phyloP scores from a whole-genome alignment of 1,139 yeast genomes.

The Yamadazyma spencermartinsiae region DNA sequence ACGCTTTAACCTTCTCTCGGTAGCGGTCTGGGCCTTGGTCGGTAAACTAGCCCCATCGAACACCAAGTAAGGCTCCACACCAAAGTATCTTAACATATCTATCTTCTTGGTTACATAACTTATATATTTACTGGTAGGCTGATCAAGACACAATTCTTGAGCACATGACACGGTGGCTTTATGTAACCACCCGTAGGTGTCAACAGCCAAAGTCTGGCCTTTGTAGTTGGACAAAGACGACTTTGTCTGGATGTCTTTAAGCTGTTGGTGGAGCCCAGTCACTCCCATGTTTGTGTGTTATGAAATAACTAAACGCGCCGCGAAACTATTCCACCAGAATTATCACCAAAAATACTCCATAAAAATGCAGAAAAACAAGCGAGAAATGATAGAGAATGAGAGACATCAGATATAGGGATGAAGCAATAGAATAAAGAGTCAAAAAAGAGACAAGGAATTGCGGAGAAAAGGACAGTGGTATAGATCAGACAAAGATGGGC shows the following conservation, averaged over 20 bases:
- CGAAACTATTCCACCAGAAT: background rate
- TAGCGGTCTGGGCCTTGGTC: conserved; percentile 74
- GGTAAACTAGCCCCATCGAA: conserved; percentile 92
- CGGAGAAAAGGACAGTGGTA: no score
- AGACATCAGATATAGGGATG: no score
- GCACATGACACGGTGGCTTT: conserved; percentile 84
- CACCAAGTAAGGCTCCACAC: conserved; percentile 82
- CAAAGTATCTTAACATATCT: conserved; percentile 63
- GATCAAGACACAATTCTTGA: conserved; percentile 70
- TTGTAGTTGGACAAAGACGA: conserved; percentile 58
- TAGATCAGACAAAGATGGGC: no score
- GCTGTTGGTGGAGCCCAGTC: conserved; percentile 69
- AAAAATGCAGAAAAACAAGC: no score
- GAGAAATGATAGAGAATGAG: no score
- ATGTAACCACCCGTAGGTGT: conserved; percentile 97
- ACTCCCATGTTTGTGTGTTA: conserved; percentile 60
- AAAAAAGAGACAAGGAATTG: no score
- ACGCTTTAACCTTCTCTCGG: conserved; percentile 58
- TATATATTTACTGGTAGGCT: conserved; percentile 68
- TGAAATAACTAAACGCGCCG: background rate
- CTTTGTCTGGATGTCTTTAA: conserved; percentile 69
- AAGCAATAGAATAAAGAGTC: no score
- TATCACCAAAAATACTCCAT: no score
- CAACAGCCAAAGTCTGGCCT: conserved; percentile 85
- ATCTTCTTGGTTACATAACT: conserved; percentile 62